phyloP scores from a whole-genome alignment of 768 basidiomycete species.

The Mycena indigotica region DNA sequence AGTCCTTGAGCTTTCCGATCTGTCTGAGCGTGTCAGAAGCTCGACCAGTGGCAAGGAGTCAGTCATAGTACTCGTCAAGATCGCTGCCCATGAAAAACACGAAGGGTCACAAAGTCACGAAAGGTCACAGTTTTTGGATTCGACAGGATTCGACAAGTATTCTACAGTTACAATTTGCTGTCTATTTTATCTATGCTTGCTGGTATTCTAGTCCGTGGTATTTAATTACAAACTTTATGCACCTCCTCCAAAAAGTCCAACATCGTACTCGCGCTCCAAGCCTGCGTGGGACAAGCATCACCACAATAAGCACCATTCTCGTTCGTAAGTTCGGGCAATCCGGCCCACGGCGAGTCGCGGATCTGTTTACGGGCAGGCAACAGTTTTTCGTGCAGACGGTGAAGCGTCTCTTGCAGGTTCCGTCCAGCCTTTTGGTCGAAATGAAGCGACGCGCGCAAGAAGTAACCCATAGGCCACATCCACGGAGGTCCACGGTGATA shows the following conservation, averaged over 20 bases:
- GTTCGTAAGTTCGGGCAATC: slow-evolving; percentile 92
- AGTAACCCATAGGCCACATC: slow-evolving; percentile 96
- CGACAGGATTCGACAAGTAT: background rate
- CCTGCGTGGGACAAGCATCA: slow-evolving; percentile 93
- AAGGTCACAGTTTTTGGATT: background rate
- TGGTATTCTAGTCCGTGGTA: background rate
- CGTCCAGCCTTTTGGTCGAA: slow-evolving; percentile 79
- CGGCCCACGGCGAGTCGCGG: slow-evolving; percentile 83
- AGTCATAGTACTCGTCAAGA: background rate
- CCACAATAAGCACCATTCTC: slow-evolving; percentile 77
- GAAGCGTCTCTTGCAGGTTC: slow-evolving; percentile 72
- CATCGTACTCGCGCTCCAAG: slow-evolving; percentile 93
- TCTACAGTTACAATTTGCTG: background rate
- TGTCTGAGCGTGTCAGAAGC: slow-evolving; percentile 55
- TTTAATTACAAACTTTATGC: slow-evolving; percentile 38
- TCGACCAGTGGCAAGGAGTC: background rate
- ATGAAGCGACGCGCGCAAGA: slow-evolving; percentile 87
- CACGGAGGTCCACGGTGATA: slow-evolving; percentile 95
- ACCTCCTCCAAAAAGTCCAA: slow-evolving; percentile 86
- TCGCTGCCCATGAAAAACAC: no score
- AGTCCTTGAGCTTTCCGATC: slow-evolving; percentile 90
- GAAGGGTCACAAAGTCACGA: no score
- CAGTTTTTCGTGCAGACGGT: slow-evolving; percentile 76
- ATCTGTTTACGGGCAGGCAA: slow-evolving; percentile 75
- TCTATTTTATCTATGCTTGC: background rate